phyloP scores from a whole-genome alignment of 768 basidiomycete genomes.

The Hygrophorus russula region DNA sequence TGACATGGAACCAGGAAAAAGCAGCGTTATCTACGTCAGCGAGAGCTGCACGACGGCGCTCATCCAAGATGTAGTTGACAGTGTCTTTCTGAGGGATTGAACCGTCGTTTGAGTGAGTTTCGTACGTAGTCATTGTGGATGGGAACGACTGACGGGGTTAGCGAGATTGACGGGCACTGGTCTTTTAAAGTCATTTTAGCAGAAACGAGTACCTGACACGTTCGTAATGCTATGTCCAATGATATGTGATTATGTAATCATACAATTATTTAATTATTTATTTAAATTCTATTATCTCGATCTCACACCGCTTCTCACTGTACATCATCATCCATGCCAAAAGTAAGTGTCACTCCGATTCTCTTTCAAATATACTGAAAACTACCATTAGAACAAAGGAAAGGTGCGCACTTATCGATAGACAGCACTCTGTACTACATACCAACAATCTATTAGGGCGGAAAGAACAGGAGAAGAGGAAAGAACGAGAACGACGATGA shows the following conservation, averaged over 20 bases:
- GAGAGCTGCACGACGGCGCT: slow-evolving; percentile 70
- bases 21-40: slow-evolving; percentile 80
- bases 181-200: not conserved
- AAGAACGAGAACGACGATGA: slow-evolving; percentile 99
- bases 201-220: slow-evolving; percentile 14
- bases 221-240: slow-evolving; percentile 19
- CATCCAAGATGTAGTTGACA: slow-evolving; percentile 39
- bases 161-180: not conserved
- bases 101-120: slow-evolving; percentile 25
- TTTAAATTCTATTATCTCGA: not conserved
- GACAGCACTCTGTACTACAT: not conserved
- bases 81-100: slow-evolving; percentile 22
- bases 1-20: slow-evolving; percentile 88
- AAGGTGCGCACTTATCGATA: slow-evolving; percentile 32
- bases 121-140: slow-evolving; percentile 23
- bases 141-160: not conserved
- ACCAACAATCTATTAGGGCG: slow-evolving; percentile 63
- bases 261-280: no score
- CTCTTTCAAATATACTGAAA: no score
- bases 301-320: not conserved
- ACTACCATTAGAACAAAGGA: slow-evolving; percentile 68
- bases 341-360: no score
- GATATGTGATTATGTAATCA: no score
- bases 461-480: slow-evolving; percentile 98
- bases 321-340: slow-evolving; percentile 28